Evolutionary conservation across 1,284 basidiomycete species (phyloP), one percentile per base, ranked within the genome.

Genomic region (Earliella scabrosa): DNA sequence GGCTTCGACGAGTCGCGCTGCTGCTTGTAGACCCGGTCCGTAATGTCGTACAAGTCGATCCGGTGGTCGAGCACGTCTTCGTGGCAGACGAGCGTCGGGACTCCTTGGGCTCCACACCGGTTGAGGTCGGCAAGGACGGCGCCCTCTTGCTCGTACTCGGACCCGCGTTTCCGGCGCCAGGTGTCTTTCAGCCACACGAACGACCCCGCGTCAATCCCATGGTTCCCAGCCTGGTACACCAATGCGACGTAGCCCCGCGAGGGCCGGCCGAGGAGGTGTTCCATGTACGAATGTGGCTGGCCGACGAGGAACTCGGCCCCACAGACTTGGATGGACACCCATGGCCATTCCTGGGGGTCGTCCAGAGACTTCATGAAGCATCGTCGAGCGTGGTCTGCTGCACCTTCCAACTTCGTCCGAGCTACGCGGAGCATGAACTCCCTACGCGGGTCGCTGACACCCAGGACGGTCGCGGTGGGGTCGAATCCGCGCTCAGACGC

Each of bases 121-220:
- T 59, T 55, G 21, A 59, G 58, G 9, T 24, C 29, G 8, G 13
- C 26, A 11, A 59, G 35, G 2, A 52, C 26, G 4, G 26, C 29
- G 2, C 58, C 58, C 20, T 59, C 58, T 21, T 38, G 18, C 14
- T 53, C 45, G 32, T 46, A 46, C 18, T 50, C 36, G 5, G 14
- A 20, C 18, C 36, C 26, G 3, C 27, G 53, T 6, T 24, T 21
- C 31, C 45, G 26, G 11, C 58, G 45, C 58, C 58, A 59, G 4
- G 53, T 38, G 35, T 59, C 58, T 24, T 59, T 59, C 10, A 59
- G 35, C 40, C 35, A 59, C 20, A 52, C 50, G n/a, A 59, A 59
- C 20, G 44, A 20, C 14, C 20, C 10, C 11, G 6, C 10, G 5
- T 40, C 38, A 20, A 3, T 7, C 20, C 16, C 39, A 23, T 7